phyloP scores from a whole-genome alignment of 768 basidiomycete genomes.

The Pleurotus eryngii region DNA sequence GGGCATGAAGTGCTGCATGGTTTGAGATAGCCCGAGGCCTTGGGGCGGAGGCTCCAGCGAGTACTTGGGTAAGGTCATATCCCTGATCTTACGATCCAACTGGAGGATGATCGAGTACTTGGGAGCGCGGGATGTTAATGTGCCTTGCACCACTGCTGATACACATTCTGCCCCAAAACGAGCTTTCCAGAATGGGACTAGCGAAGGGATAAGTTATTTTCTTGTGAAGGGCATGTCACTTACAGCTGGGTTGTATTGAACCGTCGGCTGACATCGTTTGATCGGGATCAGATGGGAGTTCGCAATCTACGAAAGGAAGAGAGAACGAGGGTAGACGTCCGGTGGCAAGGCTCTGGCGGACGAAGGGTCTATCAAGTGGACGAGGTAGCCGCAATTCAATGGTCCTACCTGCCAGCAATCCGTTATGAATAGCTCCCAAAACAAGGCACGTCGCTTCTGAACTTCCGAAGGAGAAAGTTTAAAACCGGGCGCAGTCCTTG shows the following conservation, averaged over 20 bases:
- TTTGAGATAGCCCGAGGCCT: slow-evolving; percentile 50
- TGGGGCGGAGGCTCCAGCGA: slow-evolving; percentile 47
- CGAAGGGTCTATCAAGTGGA: no score
- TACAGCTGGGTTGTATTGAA: slow-evolving; percentile 55
- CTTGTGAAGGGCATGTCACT: slow-evolving; percentile 16
- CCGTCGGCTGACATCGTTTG: slow-evolving; percentile 59
- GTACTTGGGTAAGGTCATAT: slow-evolving; percentile 65
- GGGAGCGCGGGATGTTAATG: slow-evolving; percentile 60
- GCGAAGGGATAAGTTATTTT: background rate
- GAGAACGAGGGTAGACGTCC: slow-evolving; percentile 68
- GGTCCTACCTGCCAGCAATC: slow-evolving; percentile 67
- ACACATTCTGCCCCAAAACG: slow-evolving; percentile 65
- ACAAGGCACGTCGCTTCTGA: slow-evolving; percentile 66
- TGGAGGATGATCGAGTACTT: slow-evolving; percentile 62
- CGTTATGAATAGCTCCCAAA: slow-evolving; percentile 74
- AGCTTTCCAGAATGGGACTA: slow-evolving; percentile 71
- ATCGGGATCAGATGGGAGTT: slow-evolving; percentile 60
- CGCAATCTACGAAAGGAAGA: slow-evolving; percentile 70
- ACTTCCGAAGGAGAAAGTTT: slow-evolving; percentile 57
- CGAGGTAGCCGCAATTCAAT: no score
- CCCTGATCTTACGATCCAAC: slow-evolving; percentile 63
- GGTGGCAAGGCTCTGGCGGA: slow-evolving; percentile 58
- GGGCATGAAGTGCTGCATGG: slow-evolving; percentile 77
- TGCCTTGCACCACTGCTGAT: slow-evolving; percentile 65
- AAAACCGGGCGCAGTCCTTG: slow-evolving; percentile 73